Evolutionary conservation across 208 protist genomes (phyloP).

Genomic region (Phytomonas sp.): DNA sequence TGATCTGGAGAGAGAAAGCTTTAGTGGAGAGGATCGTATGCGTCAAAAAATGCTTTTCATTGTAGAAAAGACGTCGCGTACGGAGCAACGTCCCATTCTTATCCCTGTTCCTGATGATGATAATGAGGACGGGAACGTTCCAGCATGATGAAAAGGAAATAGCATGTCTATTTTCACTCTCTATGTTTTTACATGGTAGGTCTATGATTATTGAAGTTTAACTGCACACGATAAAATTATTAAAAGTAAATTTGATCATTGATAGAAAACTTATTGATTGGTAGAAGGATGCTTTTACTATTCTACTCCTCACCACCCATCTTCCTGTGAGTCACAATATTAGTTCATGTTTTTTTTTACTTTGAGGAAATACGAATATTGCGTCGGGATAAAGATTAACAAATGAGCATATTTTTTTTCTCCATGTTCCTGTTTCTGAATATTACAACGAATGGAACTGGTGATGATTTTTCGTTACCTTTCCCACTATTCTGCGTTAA

Average conservation of each 20-base stretch:
- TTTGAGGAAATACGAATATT: background rate
- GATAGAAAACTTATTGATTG: background rate
- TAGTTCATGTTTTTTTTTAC: background rate
- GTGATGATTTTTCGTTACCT: background rate
- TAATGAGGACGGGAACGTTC: background rate
- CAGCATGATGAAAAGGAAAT: background rate
- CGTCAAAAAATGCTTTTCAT: background rate
- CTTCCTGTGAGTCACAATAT: background rate
- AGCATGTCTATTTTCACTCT: background rate
- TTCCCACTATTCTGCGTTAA: background rate
- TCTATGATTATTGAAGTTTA: background rate
- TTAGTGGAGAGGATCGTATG: background rate
- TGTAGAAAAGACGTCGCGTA: background rate
- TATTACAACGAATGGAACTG: background rate
- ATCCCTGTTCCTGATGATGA: background rate
- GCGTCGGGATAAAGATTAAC: background rate
- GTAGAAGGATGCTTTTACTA: background rate
- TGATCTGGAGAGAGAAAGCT: background rate
- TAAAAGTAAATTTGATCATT: background rate
- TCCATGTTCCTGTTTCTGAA: background rate
- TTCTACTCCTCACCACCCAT: too few species aligned
- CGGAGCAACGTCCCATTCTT: background rate
- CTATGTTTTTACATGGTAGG: background rate
- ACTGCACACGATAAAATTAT: background rate
- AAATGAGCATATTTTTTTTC: background rate